Percentiles rank a stretch among this genome's conserved stretches.
These are phyloP conservation scores for Leccinum imitatum DNA, from an alignment of 768 basidiomycete genomes.

Conservation along the genomic window DNA sequence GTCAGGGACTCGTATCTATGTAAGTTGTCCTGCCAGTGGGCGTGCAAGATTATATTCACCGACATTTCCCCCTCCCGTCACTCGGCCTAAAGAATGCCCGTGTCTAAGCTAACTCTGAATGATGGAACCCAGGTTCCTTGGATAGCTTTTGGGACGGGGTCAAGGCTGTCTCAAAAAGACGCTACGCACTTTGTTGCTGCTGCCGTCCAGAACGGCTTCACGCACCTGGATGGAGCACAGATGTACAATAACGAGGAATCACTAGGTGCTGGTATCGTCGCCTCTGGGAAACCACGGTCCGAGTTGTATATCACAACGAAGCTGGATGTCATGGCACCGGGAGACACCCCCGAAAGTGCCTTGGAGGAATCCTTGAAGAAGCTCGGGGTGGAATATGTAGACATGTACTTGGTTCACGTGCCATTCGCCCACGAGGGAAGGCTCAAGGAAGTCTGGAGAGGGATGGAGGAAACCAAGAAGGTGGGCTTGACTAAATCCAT, in stretches of 20 bases:
- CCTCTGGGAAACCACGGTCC: conserved; percentile 49
- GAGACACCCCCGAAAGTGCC: conserved; percentile 47
- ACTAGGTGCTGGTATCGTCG: conserved; percentile 50
- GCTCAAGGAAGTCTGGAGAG: conserved; percentile 55
- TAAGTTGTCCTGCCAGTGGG: not conserved
- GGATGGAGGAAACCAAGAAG: conserved; percentile 55
- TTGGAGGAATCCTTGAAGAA: conserved; percentile 53
- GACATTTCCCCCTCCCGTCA: conserved; percentile 6
- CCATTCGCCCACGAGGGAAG: conserved; percentile 40
- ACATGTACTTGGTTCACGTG: conserved; percentile 63
- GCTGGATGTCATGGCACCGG: conserved; percentile 34
- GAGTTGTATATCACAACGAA: conserved; percentile 67
- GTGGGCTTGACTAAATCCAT: conserved; percentile 42
- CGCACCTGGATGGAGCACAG: conserved; percentile 67
- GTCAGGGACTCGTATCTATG: conserved; percentile 8
- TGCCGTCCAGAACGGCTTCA: conserved; percentile 61
- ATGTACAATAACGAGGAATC: conserved; percentile 54
- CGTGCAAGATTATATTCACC: not conserved
- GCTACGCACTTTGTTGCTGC: conserved; percentile 37
- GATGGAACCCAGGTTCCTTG: conserved; percentile 53
- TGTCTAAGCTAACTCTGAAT: conserved; percentile 46
- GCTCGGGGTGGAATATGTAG: conserved; percentile 54
- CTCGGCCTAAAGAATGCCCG: conserved; percentile 21
- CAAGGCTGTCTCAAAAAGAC: conserved; percentile 48
- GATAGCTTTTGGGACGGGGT: conserved; percentile 64